Evolutionary conservation across 2,329 filamentous ascomycete genomes (phyloP).

Genomic region (Neonectria hederae): DNA sequence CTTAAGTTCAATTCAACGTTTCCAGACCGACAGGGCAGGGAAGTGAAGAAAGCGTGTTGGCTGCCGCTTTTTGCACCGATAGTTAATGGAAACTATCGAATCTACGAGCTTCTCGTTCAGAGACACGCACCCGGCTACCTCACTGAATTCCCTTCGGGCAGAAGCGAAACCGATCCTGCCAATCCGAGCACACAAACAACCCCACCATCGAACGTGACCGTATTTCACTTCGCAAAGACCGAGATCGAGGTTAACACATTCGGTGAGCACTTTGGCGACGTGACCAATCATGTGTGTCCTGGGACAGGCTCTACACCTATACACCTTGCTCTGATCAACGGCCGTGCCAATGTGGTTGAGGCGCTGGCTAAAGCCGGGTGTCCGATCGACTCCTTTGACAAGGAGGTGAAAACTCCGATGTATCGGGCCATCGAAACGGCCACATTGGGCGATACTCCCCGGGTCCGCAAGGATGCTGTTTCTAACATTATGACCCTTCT

Average conservation of each 20-base stretch:
- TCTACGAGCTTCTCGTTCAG: background rate
- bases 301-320: background rate
- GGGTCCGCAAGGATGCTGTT: too few relatives aligned
- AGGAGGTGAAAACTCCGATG: background rate
- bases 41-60: fast-evolving
- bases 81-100: background rate
- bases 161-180: too few relatives aligned
- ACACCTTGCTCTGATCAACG: background rate
- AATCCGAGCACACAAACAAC: too few relatives aligned
- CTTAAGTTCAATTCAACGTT: background rate
- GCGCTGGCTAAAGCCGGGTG: background rate
- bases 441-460: background rate
- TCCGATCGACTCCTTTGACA: background rate
- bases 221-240: background rate
- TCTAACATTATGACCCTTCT: background rate
- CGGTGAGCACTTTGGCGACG: too few relatives aligned
- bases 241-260: background rate
- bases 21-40: background rate
- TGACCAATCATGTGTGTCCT: too few relatives aligned
- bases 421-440: background rate
- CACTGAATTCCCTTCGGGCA: background rate
- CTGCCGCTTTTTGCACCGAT: background rate
- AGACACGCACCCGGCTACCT: background rate
- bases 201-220: background rate
- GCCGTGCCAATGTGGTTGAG: background rate